Percentiles rank a stretch among this genome's conserved stretches.
phyloP scores from a whole-genome alignment of 495 filamentous ascomycete genomes.

The Penicillium herquei region DNA sequence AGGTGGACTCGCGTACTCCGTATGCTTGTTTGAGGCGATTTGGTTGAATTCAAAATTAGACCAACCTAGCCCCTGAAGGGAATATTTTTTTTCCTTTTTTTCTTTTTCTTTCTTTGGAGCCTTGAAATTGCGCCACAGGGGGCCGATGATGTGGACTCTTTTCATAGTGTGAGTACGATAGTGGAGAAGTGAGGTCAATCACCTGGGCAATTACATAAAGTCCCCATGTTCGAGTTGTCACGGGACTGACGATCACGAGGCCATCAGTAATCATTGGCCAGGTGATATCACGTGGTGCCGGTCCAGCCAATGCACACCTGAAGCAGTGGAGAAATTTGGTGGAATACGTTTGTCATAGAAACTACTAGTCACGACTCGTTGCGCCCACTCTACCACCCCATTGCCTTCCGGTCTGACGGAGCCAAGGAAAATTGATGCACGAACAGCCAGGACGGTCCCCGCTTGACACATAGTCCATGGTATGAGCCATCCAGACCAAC shows the following conservation, averaged over 20 bases:
- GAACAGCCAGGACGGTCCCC: conserved; percentile 13
- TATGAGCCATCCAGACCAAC: conserved; percentile 7
- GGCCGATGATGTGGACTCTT: neutral
- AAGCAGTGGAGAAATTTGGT: neutral
- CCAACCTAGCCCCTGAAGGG: neutral
- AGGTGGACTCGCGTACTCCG: neutral
- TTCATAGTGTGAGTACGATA: neutral
- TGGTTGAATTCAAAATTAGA: neutral
- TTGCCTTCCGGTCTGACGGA: conserved; percentile 17
- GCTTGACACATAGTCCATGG: conserved; percentile 22
- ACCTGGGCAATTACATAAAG: conserved; percentile 1
- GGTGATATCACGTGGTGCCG: neutral
- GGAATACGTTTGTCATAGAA: conserved; percentile 22
- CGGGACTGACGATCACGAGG: conserved; percentile 2
- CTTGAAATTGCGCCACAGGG: neutral
- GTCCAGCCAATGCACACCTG: neutral
- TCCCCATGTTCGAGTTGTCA: neutral
- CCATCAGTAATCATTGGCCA: neutral
- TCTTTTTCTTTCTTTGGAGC: neutral
- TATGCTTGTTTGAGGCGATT: neutral
- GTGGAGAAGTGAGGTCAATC: neutral
- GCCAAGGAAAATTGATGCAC: conserved; percentile 11
- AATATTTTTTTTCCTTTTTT: neutral
- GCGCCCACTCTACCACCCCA: conserved; percentile 5
- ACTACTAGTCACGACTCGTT: conserved; percentile 5